A percentile compares a stretch with the other conserved stretches of the same genome.
These are phyloP conservation scores for Trypanosomatidae sp. DNA, from an alignment of 208 protist genomes.

Conservation along the genomic window DNA sequence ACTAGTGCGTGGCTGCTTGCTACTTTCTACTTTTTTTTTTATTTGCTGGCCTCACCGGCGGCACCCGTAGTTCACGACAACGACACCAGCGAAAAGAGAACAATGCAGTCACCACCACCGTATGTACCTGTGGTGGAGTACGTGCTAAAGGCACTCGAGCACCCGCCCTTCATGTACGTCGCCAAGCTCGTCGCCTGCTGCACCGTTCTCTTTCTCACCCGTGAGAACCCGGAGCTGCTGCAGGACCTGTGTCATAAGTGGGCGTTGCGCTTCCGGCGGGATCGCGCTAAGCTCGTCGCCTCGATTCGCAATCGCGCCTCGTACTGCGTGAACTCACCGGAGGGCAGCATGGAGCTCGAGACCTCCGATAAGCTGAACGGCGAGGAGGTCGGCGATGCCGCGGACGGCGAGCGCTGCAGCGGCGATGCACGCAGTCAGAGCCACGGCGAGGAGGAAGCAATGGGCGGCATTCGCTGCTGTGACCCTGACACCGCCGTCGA, in stretches of 20 bases:
- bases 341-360: conserved; percentile 5
- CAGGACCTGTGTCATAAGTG: conserved; percentile 68
- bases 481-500: conserved; percentile 61
- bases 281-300: conserved; percentile 47
- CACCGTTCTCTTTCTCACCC: conserved; percentile 77
- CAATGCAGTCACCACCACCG: conserved; percentile 46
- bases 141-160: conserved; percentile 73
- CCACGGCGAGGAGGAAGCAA: conserved; percentile 5
- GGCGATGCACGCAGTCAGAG: no score
- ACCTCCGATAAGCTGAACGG: background rate
- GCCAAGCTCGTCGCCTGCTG: conserved; percentile 79
- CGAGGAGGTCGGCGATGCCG: no score
- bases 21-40: background rate
- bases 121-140: conserved; percentile 83
- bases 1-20: no score
- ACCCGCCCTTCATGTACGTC: conserved; percentile 83
- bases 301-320: conserved; percentile 39
- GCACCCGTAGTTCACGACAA: background rate
- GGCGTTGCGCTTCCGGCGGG: conserved; percentile 66
- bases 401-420: no score
- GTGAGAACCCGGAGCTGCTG: conserved; percentile 69
- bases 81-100: no score
- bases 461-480: conserved; percentile 25
- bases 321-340: conserved; percentile 18
- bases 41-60: background rate